phyloP scores from a whole-genome alignment of 208 protist genomes.

The Herpetomonas samuelpessoai region DNA sequence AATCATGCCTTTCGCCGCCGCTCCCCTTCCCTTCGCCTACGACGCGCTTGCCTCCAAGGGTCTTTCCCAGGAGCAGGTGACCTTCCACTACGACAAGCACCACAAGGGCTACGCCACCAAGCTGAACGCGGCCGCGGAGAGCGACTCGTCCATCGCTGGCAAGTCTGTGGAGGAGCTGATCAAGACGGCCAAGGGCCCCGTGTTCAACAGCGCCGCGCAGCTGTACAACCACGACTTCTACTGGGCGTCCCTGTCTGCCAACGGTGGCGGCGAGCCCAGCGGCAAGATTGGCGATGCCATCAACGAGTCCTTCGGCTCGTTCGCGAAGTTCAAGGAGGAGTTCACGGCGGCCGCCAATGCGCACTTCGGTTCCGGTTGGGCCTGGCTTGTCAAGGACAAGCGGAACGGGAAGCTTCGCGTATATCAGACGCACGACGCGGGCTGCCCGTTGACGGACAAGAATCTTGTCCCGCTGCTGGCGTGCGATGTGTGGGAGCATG shows the following conservation, averaged over 20 bases:
- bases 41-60: constrained; percentile 80
- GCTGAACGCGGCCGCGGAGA: constrained; percentile 78
- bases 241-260: constrained; percentile 84
- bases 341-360: constrained; percentile 81
- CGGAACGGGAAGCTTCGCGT: constrained; percentile 78
- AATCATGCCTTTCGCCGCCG: constrained; percentile 66
- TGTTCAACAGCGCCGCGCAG: constrained; percentile 93
- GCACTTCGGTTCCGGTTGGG: constrained; percentile 95
- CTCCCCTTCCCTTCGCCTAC: constrained; percentile 71
- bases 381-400: constrained; percentile 91
- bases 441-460: constrained; percentile 71
- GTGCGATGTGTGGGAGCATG: constrained; percentile 95
- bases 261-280: constrained; percentile 54
- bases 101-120: constrained; percentile 91
- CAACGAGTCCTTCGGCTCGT: constrained; percentile 75
- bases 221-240: constrained; percentile 95
- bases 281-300: constrained; percentile 74
- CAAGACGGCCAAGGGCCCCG: constrained; percentile 66
- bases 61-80: constrained; percentile 85
- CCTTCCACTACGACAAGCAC: constrained; percentile 92
- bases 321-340: constrained; percentile 92
- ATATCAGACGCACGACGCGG: constrained; percentile 78
- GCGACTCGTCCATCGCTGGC: constrained; percentile 46
- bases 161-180: constrained; percentile 89
- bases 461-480: constrained; percentile 77